These are phyloP conservation scores for Melanomma pulvis-pyrius DNA, from an alignment of 495 filamentous ascomycete species.

Conservation along the genomic window DNA sequence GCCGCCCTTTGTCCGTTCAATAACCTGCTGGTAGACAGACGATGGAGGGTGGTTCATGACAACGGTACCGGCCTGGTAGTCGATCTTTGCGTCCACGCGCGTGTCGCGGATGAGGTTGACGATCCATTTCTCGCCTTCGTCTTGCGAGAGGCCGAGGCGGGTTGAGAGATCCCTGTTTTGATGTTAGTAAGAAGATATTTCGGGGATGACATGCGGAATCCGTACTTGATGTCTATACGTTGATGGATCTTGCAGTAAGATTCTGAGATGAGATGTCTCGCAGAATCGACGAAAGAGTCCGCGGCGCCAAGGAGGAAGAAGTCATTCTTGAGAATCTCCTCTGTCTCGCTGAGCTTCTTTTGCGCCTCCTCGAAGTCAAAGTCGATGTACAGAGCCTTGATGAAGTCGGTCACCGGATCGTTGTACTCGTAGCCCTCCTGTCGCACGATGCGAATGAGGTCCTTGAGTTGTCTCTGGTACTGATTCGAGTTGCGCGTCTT, in stretches of 20 bases:
- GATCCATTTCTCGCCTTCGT: slow-evolving; percentile 99
- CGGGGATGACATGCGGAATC: not conserved
- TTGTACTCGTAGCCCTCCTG: slow-evolving; percentile 97
- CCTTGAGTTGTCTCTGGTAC: slow-evolving; percentile 98
- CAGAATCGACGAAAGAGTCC: slow-evolving; percentile 90
- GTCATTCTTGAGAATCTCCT: slow-evolving; percentile 87
- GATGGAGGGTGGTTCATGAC: slow-evolving; percentile 99
- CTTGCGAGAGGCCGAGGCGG: slow-evolving; percentile 82
- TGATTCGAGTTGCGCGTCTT: slow-evolving; percentile 77
- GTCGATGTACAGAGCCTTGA: slow-evolving; percentile 94
- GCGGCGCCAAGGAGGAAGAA: slow-evolving; percentile 90
- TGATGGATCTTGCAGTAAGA: slow-evolving; percentile 99
- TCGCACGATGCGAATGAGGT: slow-evolving; percentile 88
- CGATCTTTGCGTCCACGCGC: slow-evolving; percentile 95
- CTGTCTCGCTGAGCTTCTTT: slow-evolving; percentile 84
- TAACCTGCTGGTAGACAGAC: slow-evolving; percentile 98
- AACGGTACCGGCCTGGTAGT: slow-evolving; percentile 97
- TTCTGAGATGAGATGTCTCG: slow-evolving; percentile 94
- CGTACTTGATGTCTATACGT: slow-evolving; percentile 90
- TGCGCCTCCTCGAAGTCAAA: slow-evolving; percentile 99
- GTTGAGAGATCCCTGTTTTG: slow-evolving; percentile 76
- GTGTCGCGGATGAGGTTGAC: slow-evolving; percentile 98
- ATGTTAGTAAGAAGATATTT: slow-evolving; percentile 29
- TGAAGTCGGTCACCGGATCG: slow-evolving; percentile 93
- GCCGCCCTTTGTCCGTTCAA: slow-evolving; percentile 92